Percentiles rank a stretch among this genome's conserved stretches.
Conservation (phyloP, 2,329 filamentous ascomycete species). For the Aspergillus fructus region DNA sequence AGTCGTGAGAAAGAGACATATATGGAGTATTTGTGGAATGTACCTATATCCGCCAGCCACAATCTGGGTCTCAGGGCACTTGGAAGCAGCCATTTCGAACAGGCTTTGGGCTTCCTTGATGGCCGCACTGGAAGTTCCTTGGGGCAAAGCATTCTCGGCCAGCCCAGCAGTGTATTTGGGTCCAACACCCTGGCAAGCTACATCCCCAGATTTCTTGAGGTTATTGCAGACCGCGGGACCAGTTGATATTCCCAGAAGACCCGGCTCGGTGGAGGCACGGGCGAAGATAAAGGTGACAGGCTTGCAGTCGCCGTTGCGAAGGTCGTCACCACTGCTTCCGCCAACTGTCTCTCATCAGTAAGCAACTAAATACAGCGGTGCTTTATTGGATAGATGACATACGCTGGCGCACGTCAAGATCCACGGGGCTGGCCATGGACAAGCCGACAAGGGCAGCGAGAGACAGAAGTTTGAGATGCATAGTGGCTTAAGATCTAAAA, state of each 20-base stretch:
- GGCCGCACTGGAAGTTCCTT: constrained; percentile 33
- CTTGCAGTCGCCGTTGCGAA: constrained; percentile 41
- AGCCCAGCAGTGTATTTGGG: constrained; percentile 43
- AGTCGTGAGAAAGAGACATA: background rate
- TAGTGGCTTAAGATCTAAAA: background rate
- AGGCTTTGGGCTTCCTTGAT: constrained; percentile 46
- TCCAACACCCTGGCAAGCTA: constrained; percentile 46
- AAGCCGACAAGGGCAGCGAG: constrained; percentile 10
- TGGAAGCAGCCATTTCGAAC: constrained; percentile 42
- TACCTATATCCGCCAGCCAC: constrained; percentile 42
- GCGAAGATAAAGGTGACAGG: constrained; percentile 50
- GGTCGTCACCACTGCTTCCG: constrained; percentile 34
- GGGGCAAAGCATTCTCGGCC: constrained; percentile 37
- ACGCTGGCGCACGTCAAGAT: constrained; percentile 13
- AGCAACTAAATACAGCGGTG: too few relatives aligned
- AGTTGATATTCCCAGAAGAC: constrained; percentile 45
- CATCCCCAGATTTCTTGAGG: constrained; percentile 21
- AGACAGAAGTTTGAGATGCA: constrained; percentile 4
- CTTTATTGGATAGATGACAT: background rate
- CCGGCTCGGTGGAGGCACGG: constrained; percentile 49
- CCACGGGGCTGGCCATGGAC: constrained; percentile 10
- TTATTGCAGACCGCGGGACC: constrained; percentile 33
- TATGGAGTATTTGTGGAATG: background rate
- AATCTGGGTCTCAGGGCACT: constrained; percentile 48
- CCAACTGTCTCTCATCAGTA: constrained; percentile 10